Evolutionary conservation across 2,329 filamentous ascomycete species (phyloP), one percentile per base, ranked within the genome.

Genomic region (Chaetoscypha palmicola): DNA sequence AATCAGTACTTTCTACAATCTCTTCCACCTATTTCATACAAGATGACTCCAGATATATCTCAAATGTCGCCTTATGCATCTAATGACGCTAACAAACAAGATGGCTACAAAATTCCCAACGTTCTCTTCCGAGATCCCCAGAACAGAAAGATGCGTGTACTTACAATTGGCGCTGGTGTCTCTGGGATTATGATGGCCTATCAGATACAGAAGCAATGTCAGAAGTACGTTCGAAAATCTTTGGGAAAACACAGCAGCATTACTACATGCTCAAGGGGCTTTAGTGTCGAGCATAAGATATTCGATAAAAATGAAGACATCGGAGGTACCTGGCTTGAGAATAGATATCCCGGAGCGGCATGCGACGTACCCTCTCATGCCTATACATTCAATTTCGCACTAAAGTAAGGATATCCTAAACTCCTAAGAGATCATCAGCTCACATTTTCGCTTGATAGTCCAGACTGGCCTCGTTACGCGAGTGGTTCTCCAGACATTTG

Each of bases 401-500:
- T 76, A 45, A 78, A 78, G 48, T 46, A 46, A 17, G 24, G 17
- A 19, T 26, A 41, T 5, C 12, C n/a, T n/a, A n/a, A n/a, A n/a
- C n/a, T n/a, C n/a, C n/a, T n/a, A n/a, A n/a, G n/a, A n/a, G n/a
- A n/a, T n/a, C n/a, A n/a, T n/a, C n/a, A n/a, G n/a, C n/a, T n/a
- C n/a, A n/a, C n/a, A n/a, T n/a, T n/a, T n/a, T n/a, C n/a, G n/a
- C n/a, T n/a, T n/a, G n/a, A n/a, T 14, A 55, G 47, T 38, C 64
- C 73, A 2, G 66, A 73, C 47, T 81, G 77, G 77, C 70, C 71
- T 1, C 60, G 72, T 24, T 68, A 73, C 41, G 77, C 76, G 47
- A 73, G 76, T 0, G 70, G 70, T 0, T 74, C 79, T 50, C 69
- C 76, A 51, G 77, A 80, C 54, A 76, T 80, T 20, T 65, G 70